Percentiles rank a stretch among this genome's conserved stretches.
Conservation (phyloP, 106 monocot genomes). For the Dendrobium catenatum region DNA sequence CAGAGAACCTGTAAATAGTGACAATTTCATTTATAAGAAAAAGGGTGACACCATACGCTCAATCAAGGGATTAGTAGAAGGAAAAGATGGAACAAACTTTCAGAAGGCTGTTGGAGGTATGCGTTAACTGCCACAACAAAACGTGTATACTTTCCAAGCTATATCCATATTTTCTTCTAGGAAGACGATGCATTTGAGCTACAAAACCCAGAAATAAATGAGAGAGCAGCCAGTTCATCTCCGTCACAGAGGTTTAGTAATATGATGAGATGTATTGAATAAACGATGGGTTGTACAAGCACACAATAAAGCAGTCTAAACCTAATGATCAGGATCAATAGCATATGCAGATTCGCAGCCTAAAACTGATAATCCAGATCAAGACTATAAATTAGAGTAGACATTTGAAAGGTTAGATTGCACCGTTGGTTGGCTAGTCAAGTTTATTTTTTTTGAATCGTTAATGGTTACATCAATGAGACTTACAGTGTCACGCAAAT, state of each 20-base stretch:
- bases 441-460: background rate
- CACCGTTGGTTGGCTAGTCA: too few species aligned
- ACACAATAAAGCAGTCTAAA: too few species aligned
- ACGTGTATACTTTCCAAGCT: background rate
- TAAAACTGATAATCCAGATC: background rate
- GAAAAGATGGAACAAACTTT: background rate
- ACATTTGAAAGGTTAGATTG: too few species aligned
- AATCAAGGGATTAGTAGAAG: too few species aligned
- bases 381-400: too few species aligned
- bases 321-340: background rate
- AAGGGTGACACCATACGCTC: too few species aligned
- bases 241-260: too few species aligned
- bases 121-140: background rate
- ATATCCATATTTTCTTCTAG: background rate
- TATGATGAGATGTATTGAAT: too few species aligned
- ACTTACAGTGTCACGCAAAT: constrained; percentile 88
- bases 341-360: background rate
- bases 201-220: background rate
- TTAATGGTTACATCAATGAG: background rate
- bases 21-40: too few species aligned
- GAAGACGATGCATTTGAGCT: background rate
- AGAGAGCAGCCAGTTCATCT: too few species aligned
- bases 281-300: too few species aligned
- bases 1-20: too few species aligned
- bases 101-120: background rate